These are phyloP conservation scores for Tuber brumale DNA, from an alignment of 495 filamentous ascomycete genomes.

Conservation along the genomic window DNA sequence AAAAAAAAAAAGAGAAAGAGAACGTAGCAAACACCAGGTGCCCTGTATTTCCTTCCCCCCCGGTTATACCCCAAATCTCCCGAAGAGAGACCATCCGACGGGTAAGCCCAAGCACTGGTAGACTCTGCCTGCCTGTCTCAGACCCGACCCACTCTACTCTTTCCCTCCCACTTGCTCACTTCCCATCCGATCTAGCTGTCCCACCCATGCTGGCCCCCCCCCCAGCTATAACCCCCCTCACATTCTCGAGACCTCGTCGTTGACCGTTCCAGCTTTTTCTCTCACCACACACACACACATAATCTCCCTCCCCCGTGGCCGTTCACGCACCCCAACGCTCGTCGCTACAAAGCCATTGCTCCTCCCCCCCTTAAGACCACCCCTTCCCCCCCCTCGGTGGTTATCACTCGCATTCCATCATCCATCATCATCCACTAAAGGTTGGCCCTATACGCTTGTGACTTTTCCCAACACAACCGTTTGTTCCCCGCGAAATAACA, in stretches of 20 bases:
- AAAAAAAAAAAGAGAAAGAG: conserved; percentile 5
- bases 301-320: conserved; percentile 8
- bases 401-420: conserved; percentile 13
- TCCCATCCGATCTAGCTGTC: conserved; percentile 21
- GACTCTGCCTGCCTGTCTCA: conserved; percentile 23
- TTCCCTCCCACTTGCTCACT: conserved; percentile 16
- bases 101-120: conserved; percentile 36
- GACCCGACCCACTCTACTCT: conserved; percentile 28
- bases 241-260: conserved; percentile 18
- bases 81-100: conserved; percentile 32
- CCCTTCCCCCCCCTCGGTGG: not conserved
- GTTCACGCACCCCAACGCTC: conserved; percentile 15
- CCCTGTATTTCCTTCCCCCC: conserved; percentile 8
- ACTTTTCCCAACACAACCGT: conserved; percentile 6
- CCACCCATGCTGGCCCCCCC: conserved; percentile 11
- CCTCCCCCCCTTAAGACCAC: conserved; percentile 17
- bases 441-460: conserved; percentile 1
- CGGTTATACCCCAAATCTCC: conserved; percentile 33
- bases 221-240: conserved; percentile 26
- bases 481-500: not conserved
- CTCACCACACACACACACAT: conserved; percentile 26
- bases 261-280: conserved; percentile 18
- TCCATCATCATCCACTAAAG: conserved; percentile 10
- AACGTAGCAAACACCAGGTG: conserved; percentile 5
- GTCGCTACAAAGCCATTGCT: conserved; percentile 37